Base-by-base conservation (phyloP, 2,329 filamentous ascomycete genomes). In the Cucurbitaria berberidis region DNA sequence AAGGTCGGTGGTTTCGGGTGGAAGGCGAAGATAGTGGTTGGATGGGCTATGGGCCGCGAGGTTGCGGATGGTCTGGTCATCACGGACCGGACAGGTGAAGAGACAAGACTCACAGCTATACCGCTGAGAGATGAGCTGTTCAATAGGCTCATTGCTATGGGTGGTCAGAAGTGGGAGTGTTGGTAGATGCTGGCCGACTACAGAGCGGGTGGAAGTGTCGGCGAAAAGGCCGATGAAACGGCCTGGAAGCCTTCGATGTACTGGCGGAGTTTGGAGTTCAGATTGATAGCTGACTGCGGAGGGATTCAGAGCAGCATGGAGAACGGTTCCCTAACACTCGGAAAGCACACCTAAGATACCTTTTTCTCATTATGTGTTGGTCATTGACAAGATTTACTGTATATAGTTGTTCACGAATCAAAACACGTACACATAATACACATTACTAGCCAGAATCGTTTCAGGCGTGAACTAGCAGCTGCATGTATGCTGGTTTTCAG, bases 1-100 rank as follows among this genome's bases (percentile, higher is more conserved):
- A 96, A 96, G 76, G 78, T 93, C 1, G 90, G 91, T 4, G 91
- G 91, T 0, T 80, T 93, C 30, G 90, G 90, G 0, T 96, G 90
- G 90, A 96, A 95, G 76, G 86, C 86, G 1, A 93, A 91, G 77
- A 76, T 95, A 44, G 82, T 95, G 1, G 89, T 95, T 0, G 90
- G 90, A 0, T 91, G 91, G 89, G 87, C 89, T 0, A 82, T 91
- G 65, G 84, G 86, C 0, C 81, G 86, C 42, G 86, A 93, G 71
- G 85, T 95, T 26, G 85, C 88, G 0, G 91, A 95, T 76, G 90
- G 89, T 0, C 63, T 96, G 60, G 81, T 90, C 59, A 84, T 93
- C 59, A 78, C 78, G 22, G 85, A 86, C n/a, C 79, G 78, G 48
- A 75, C 75, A 13, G 84, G 87, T 0, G 76, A 82, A 15, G 78